Conservation (phyloP, 2,329 filamentous ascomycete species). For the Albifimbria verrucaria region DNA sequence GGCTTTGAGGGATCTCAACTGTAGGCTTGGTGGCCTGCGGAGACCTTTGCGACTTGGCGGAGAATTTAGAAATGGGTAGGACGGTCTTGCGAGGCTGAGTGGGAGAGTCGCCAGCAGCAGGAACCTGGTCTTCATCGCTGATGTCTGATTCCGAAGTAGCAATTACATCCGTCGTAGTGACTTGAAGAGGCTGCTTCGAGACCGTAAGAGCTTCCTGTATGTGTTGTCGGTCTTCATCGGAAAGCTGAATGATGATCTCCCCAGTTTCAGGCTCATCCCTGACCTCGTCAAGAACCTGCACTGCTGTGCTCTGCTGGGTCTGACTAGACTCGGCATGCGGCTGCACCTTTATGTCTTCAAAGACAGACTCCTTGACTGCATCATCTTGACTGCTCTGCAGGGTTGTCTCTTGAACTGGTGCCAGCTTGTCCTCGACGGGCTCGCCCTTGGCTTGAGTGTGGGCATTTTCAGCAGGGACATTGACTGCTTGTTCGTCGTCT, state of each 20-base stretch:
- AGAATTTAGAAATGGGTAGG: conserved; percentile 15
- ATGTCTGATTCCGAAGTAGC: background rate
- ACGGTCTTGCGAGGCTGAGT: background rate
- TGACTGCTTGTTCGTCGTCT: conserved; percentile 6
- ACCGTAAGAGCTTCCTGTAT: background rate
- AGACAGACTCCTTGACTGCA: background rate
- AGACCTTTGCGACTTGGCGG: conserved; percentile 7
- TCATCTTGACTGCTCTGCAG: background rate
- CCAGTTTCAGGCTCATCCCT: background rate
- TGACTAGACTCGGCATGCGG: background rate
- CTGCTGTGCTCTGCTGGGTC: background rate
- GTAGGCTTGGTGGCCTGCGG: background rate
- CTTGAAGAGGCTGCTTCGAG: background rate
- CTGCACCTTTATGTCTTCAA: background rate
- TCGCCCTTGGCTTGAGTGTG: conserved; percentile 3
- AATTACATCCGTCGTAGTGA: background rate
- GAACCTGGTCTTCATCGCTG: too few relatives aligned
- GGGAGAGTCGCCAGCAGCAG: background rate
- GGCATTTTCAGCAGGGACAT: background rate
- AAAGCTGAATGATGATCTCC: background rate
- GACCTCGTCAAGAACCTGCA: background rate
- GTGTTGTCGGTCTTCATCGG: background rate
- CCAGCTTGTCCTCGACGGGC: conserved; percentile 1
- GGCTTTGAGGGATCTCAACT: background rate
- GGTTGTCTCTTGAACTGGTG: background rate